phyloP scores from a whole-genome alignment of 306 rosid species.

The Cucurbita moschata region DNA sequence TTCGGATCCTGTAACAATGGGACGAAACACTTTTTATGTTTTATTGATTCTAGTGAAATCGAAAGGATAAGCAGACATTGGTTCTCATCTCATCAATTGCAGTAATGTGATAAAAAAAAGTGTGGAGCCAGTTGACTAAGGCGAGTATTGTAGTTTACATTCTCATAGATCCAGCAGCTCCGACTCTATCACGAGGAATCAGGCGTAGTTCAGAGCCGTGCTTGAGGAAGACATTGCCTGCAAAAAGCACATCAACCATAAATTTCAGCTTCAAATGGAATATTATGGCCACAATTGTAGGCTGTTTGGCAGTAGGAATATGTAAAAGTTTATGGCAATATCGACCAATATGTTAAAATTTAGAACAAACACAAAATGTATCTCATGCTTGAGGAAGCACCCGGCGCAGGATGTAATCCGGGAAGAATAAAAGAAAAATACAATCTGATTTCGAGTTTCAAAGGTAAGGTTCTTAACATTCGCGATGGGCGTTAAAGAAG shows the following conservation, averaged over 20 bases:
- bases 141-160: neutral
- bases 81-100: neutral
- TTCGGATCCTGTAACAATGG: no score
- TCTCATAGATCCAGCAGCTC: constrained; percentile 16
- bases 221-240: constrained; percentile 55
- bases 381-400: neutral
- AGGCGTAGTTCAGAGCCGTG: constrained; percentile 53
- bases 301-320: neutral
- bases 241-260: constrained; percentile 3
- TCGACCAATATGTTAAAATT: neutral
- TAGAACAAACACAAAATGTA: neutral
- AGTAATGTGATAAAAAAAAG: neutral
- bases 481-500: neutral
- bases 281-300: neutral
- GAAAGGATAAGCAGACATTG: neutral
- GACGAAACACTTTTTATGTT: no score
- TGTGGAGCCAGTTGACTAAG: neutral
- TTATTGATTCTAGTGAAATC: no score
- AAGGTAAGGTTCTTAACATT: neutral
- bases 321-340: neutral
- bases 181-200: constrained; percentile 52
- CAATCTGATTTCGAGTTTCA: neutral
- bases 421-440: neutral
- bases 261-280: neutral
- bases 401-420: neutral